These are phyloP conservation scores for Arthrobotrys sphaeroides DNA, from an alignment of 2,329 filamentous ascomycete species.

Conservation along the genomic window DNA sequence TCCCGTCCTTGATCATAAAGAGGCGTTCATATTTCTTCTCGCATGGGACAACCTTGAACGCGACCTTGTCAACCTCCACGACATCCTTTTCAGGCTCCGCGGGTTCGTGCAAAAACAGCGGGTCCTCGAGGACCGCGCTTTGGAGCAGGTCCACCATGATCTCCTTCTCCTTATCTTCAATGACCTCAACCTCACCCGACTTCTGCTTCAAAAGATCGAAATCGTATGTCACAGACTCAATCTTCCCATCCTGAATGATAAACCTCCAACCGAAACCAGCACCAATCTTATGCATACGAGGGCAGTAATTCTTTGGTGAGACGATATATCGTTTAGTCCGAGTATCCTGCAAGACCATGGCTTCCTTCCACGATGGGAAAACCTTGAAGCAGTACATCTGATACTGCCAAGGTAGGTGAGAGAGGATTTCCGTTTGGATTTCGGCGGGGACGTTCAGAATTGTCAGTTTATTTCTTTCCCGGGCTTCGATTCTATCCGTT, in stretches of 20 bases:
- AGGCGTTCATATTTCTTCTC: constrained; percentile 31
- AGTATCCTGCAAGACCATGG: constrained; percentile 27
- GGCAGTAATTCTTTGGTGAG: constrained; percentile 44
- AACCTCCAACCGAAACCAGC: constrained; percentile 35
- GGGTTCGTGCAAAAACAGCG: constrained; percentile 18
- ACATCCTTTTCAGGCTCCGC: constrained; percentile 15
- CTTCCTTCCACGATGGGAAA: constrained; percentile 38
- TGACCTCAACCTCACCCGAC: background rate
- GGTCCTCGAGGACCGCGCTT: constrained; percentile 41
- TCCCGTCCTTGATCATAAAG: constrained; percentile 13
- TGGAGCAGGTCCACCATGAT: constrained; percentile 32
- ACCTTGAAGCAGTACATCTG: constrained; percentile 48
- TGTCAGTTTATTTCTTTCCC: constrained; percentile 35
- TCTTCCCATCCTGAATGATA: constrained; percentile 24
- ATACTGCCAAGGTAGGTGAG: constrained; percentile 40
- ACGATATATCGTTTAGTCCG: constrained; percentile 24
- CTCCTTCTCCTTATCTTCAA: constrained; percentile 20
- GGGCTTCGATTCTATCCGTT: constrained; percentile 13
- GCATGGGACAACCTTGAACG: constrained; percentile 33
- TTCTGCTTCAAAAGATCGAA: constrained; percentile 19
- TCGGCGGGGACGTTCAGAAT: constrained; percentile 44
- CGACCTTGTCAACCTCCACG: constrained; percentile 17
- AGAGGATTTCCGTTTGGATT: constrained; percentile 35
- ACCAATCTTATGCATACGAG: constrained; percentile 41
- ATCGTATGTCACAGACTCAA: constrained; percentile 41